Conservation (phyloP, 495 filamentous ascomycete species). For the Aspergillus olivimuriae region DNA sequence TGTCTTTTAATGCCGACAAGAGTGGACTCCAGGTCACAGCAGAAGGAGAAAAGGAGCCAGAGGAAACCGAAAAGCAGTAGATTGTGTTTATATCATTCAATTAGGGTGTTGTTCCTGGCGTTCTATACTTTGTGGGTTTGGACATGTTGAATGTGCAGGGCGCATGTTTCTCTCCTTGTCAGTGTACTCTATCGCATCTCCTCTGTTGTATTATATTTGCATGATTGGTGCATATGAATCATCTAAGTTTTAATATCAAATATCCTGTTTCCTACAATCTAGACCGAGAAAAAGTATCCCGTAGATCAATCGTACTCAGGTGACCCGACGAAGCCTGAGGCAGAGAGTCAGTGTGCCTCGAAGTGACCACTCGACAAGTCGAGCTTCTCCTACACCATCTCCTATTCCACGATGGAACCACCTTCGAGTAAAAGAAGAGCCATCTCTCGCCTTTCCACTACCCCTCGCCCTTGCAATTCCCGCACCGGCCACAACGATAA, state of each 20-base stretch:
- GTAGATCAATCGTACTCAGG: no score
- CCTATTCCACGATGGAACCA: constrained; percentile 16
- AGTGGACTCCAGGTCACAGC: constrained; percentile 25
- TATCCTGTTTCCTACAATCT: no score
- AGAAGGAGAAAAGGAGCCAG: constrained; percentile 7
- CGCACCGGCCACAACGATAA: constrained; percentile 1
- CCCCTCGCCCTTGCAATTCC: constrained; percentile 11
- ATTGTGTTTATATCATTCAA: not conserved
- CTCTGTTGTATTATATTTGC: constrained; percentile 13
- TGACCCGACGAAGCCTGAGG: no score
- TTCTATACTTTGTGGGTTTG: not conserved
- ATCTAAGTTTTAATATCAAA: no score
- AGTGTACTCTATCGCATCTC: constrained; percentile 16
- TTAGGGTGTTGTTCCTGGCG: constrained; percentile 1
- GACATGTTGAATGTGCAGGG: constrained; percentile 2
- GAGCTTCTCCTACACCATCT: not conserved
- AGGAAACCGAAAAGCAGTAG: constrained; percentile 9
- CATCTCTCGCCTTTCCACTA: constrained; percentile 5
- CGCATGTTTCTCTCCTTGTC: no score
- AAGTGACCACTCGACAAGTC: no score
- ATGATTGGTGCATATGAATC: not conserved
- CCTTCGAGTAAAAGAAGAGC: constrained; percentile 18
- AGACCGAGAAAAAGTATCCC: no score
- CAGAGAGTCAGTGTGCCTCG: no score
- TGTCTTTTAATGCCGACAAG: constrained; percentile 51